Base-by-base conservation (phyloP, 331 rosid species). In the Arachis monticola region DNA sequence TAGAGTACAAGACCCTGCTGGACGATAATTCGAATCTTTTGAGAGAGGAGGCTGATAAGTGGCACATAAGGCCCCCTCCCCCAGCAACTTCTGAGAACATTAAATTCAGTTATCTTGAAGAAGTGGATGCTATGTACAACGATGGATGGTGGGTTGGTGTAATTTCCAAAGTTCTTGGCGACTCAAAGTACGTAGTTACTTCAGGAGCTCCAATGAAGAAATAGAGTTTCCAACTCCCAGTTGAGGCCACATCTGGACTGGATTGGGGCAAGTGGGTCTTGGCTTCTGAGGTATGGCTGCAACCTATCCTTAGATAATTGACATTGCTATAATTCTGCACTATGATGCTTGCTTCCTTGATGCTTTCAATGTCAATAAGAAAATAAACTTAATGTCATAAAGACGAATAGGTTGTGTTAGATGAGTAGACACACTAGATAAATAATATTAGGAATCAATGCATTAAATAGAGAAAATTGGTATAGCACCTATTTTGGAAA, bases 131-230 rank as follows among this genome's bases (percentile, higher is more conserved):
- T 64, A 46, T 69, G 10, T 55, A 83, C 88, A 89, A 88, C 64
- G 96, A 92, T 1, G 93, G 96, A 2, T 92, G 97, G 93, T 92
- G 96, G 97, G 82, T 87, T 0, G 97, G 97, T 74, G 80, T 89
- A 79, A 78, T 92, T 76, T 76, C 96, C 0, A 77, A 76, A 74
- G 87, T 89, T 76, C 82, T 84, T 41, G 52, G 60, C 0, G 72
- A 80, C 64, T 80, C 88, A 12, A 86, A 51, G 40, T 91, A 91
- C 74, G n/a, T 77, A 42, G 90, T 89, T 91, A 83, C 81, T 91
- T 91, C 60, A 85, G 77, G 82, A 70, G 6, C 78, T 70, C 76
- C 3, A 67, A 70, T 12, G 97, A 91, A 68, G 93, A 86, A 64
- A 46, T 88, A 12, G 87, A 87, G 78, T 87, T 83, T 86, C 67